Evolutionary conservation across 73 alveolate genomes (phyloP), one percentile per base, ranked within the genome.

Genomic region (Tetrahymena thermophila): DNA sequence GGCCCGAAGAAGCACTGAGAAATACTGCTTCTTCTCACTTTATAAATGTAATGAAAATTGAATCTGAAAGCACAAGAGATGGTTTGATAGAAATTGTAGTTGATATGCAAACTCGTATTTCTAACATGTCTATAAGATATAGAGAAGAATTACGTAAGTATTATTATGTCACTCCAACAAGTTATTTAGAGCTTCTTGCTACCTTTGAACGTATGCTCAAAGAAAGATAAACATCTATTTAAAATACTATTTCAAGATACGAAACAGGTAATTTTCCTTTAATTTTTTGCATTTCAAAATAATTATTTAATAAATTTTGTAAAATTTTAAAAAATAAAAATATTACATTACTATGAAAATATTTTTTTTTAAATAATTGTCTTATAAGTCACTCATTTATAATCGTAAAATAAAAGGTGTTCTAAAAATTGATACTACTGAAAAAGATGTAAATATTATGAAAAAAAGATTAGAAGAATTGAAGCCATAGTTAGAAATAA

Each of bases 141-240:
- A 94, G 93, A 43, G 97, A 97, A 96, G 99, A 99, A 97, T 97
- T 98, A 35, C 97, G 99, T 95, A 99, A 99, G 94, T 98, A 98
- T 97, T 99, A 99, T 96, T 97, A 99, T 97, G 99, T 99, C 21
- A 99, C 99, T 9, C 99, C 99, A 19, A 99, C 99, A 89, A 96
- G 99, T 94, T 99, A 99, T 96, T 98, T 99, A 19, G 99, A 99
- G 85, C 99, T 99, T 43, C 98, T 99, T 43, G 98, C 98, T 40
- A 97, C 99, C 40, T 99, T 99, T 98, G 97, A 98, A 96, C 96
- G 95, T 37, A 96, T 98, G 89, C 97, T 99, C 35, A 56, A 97
- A 37, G 95, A 56, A 25, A 42, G 94, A 83, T 93, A 96, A 94
- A 55, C 97, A 56, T 43, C 93, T 35, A 44, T 56, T 93, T 35